Percentiles rank a stretch among this genome's conserved stretches.
These are phyloP conservation scores for Scheffersomyces titani DNA, from an alignment of 1,139 yeast species.

Conservation along the genomic window DNA sequence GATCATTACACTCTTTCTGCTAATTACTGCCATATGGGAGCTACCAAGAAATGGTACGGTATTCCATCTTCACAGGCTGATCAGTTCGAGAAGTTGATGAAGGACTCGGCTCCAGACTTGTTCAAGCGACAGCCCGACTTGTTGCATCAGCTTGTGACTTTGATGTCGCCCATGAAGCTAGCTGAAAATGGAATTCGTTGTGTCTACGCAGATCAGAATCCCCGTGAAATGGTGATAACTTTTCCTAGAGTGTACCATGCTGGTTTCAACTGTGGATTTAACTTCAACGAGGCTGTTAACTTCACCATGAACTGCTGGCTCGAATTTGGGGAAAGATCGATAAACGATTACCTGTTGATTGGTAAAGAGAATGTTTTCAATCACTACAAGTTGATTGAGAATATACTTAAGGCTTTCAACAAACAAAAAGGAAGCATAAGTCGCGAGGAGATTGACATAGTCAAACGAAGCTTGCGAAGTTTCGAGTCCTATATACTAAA, in stretches of 20 bases:
- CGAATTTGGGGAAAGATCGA: conserved; percentile 59
- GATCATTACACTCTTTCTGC: conserved; percentile 80
- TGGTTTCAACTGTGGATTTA: conserved; percentile 77
- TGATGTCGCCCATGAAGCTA: conserved; percentile 67
- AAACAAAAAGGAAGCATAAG: conserved; percentile 3
- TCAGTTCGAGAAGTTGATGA: conserved; percentile 56
- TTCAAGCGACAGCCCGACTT: conserved; percentile 86
- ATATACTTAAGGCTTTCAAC: conserved; percentile 29
- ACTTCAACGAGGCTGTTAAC: conserved; percentile 79
- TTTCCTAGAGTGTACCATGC: conserved; percentile 81
- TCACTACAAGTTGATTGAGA: conserved; percentile 42
- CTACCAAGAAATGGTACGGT: conserved; percentile 78
- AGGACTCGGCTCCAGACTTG: conserved; percentile 71
- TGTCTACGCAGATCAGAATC: conserved; percentile 74
- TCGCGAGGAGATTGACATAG: conserved; percentile 13
- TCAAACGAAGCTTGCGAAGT: conserved; percentile 23
- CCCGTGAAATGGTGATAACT: conserved; percentile 76
- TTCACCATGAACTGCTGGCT: conserved; percentile 74
- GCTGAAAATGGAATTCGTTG: conserved; percentile 56
- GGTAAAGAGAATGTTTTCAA: conserved; percentile 62
- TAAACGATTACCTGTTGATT: conserved; percentile 55
- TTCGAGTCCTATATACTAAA: conserved; percentile 23
- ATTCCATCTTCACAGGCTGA: conserved; percentile 60
- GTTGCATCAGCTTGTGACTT: conserved; percentile 81
- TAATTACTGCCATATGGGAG: conserved; percentile 75